Percentiles rank a stretch among this genome's conserved stretches.
Conservation (phyloP, 352 stramenopile genomes). For the Pythium aristosporum region DNA sequence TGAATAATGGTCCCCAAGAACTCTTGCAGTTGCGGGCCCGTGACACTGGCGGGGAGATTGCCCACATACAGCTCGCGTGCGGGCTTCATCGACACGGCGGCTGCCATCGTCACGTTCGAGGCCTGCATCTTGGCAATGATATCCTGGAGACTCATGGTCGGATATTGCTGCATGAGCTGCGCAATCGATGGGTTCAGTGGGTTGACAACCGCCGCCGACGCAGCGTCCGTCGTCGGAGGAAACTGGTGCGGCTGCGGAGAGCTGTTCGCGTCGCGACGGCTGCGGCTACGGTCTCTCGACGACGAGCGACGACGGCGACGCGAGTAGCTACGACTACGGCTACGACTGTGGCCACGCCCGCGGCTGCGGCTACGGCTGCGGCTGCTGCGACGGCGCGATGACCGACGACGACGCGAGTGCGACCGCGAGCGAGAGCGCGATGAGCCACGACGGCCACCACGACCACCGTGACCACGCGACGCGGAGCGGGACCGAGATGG, state of each 20-base stretch:
- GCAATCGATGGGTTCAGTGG: constrained; percentile 76
- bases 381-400: constrained; percentile 45
- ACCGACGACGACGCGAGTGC: constrained; percentile 42
- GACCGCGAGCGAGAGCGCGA: constrained; percentile 47
- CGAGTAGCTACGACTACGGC: constrained; percentile 44
- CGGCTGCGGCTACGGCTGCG: constrained; percentile 34
- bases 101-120: constrained; percentile 70
- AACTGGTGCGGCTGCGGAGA: constrained; percentile 49
- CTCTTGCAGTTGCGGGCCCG: constrained; percentile 79
- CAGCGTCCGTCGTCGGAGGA: constrained; percentile 16
- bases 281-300: constrained; percentile 45
- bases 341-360: constrained; percentile 18
- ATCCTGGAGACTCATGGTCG: constrained; percentile 85
- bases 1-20: constrained; percentile 88
- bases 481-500: constrained; percentile 50
- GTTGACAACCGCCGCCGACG: constrained; percentile 10
- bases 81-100: constrained; percentile 74
- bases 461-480: constrained; percentile 36
- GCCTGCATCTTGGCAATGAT: constrained; percentile 90
- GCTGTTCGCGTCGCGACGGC: constrained; percentile 50
- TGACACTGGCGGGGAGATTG: constrained; percentile 83
- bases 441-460: constrained; percentile 22
- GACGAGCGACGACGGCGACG: constrained; percentile 61
- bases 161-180: constrained; percentile 89
- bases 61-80: constrained; percentile 84